Conservation (phyloP, 208 protist genomes). For the Wallacemonas sp. region DNA sequence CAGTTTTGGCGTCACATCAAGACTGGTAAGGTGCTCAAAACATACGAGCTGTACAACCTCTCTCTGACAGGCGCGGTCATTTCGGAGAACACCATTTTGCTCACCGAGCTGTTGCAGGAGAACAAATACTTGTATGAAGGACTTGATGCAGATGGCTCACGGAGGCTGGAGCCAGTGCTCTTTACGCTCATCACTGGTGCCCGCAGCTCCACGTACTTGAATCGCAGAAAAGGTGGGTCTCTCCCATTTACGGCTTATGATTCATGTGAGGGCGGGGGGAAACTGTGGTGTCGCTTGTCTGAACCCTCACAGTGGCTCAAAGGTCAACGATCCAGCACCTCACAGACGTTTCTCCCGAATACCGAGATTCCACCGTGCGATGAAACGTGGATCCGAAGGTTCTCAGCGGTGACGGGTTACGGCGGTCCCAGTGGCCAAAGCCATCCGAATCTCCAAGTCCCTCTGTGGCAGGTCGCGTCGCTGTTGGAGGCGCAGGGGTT, state of each 20-base stretch:
- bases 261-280: slow-evolving; percentile 32
- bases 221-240: slow-evolving; percentile 21
- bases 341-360: slow-evolving; percentile 1
- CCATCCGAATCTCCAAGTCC: neutral
- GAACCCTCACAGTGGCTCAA: slow-evolving; percentile 4
- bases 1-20: slow-evolving; percentile 26
- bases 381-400: slow-evolving; percentile 18
- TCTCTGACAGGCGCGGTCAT: slow-evolving; percentile 22
- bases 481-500: slow-evolving; percentile 30
- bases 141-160: neutral
- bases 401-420: slow-evolving; percentile 23
- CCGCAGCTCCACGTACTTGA: slow-evolving; percentile 24
- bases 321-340: neutral
- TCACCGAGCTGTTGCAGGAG: slow-evolving; percentile 33
- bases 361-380: slow-evolving; percentile 15
- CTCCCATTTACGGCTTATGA: slow-evolving; percentile 26
- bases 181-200: slow-evolving; percentile 40
- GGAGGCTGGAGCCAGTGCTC: neutral
- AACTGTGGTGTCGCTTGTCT: slow-evolving; percentile 28
- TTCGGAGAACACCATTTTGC: slow-evolving; percentile 29
- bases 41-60: slow-evolving; percentile 24
- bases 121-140: slow-evolving; percentile 7
- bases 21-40: slow-evolving; percentile 13
- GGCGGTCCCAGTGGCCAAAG: neutral
- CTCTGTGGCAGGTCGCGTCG: slow-evolving; percentile 22